Conservation (phyloP, 2,329 filamentous ascomycete genomes). For the Albophoma yamanashiensis region DNA sequence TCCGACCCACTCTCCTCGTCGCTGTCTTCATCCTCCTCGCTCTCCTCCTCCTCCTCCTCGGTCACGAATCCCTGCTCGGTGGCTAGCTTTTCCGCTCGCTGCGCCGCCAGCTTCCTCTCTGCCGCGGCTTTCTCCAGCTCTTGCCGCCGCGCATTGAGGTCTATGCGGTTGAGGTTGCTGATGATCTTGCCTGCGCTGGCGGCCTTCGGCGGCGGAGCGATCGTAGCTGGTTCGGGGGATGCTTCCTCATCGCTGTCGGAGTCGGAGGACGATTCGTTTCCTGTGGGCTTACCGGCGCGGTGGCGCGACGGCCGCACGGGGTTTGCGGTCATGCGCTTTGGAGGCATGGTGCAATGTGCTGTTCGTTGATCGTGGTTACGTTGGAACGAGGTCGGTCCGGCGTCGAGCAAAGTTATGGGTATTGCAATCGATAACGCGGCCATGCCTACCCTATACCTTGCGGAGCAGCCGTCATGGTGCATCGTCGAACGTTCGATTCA, state of each 20-base stretch:
- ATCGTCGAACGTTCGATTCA: not conserved
- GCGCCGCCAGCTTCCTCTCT: constrained; percentile 33
- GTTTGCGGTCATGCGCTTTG: constrained; percentile 90
- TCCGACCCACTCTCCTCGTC: constrained; percentile 30
- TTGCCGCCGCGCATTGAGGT: constrained; percentile 36
- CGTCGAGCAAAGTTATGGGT: not conserved
- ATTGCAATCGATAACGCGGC: not conserved
- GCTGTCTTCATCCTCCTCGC: constrained; percentile 24
- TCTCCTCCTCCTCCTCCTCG: constrained; percentile 36
- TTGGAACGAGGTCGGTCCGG: not conserved
- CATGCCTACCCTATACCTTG: not conserved
- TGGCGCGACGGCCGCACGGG: constrained; percentile 71
- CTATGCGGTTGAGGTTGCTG: constrained; percentile 40
- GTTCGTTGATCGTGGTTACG: not conserved
- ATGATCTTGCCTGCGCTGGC: constrained; percentile 46
- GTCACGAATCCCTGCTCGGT: constrained; percentile 55
- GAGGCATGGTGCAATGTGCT: constrained; percentile 37
- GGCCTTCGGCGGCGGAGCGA: constrained; percentile 46
- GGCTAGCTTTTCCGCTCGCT: constrained; percentile 38
- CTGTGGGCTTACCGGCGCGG: constrained; percentile 68
- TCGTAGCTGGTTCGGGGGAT: constrained; percentile 18
- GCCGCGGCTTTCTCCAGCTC: constrained; percentile 34
- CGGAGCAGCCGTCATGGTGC: not conserved
- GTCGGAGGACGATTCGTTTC: constrained; percentile 43
- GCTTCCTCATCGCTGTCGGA: constrained; percentile 35